These are phyloP conservation scores for Solanum rostratum DNA, from an alignment of 257 asterid genomes.

Conservation along the genomic window DNA sequence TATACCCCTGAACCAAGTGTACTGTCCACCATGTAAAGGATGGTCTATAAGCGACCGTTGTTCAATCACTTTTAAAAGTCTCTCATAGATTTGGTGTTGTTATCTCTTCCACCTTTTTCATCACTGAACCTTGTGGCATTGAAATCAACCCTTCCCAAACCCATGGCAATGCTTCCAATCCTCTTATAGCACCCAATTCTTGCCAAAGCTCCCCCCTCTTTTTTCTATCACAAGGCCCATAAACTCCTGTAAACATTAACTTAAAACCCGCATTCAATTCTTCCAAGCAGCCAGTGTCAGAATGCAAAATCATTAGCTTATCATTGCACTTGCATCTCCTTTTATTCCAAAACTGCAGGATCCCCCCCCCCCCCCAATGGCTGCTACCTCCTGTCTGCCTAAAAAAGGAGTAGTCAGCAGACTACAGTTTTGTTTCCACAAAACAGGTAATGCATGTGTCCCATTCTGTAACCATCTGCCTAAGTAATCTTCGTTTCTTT, in stretches of 20 bases:
- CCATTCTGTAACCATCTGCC: background rate
- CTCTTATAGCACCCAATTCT: background rate
- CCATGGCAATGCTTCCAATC: background rate
- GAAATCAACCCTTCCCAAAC: background rate
- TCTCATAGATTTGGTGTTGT: background rate
- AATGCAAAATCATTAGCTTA: background rate
- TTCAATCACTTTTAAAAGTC: too few relatives aligned
- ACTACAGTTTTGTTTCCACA: background rate
- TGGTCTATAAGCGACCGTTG: too few relatives aligned
- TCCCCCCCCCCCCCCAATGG: too few relatives aligned
- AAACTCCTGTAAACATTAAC: background rate
- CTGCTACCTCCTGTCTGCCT: background rate
- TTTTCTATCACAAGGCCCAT: background rate
- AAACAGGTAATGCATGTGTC: background rate
- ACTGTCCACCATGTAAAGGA: too few relatives aligned
- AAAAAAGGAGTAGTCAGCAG: background rate
- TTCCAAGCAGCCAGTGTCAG: background rate
- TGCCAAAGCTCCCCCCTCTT: background rate
- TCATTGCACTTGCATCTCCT: background rate
- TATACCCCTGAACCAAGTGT: too few relatives aligned
- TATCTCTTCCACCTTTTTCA: background rate
- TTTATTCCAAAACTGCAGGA: background rate
- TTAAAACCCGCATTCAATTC: background rate
- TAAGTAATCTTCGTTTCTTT: background rate
- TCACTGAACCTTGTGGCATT: background rate